Conservation (phyloP, 768 basidiomycete genomes). For the Mrakia blollopis region DNA sequence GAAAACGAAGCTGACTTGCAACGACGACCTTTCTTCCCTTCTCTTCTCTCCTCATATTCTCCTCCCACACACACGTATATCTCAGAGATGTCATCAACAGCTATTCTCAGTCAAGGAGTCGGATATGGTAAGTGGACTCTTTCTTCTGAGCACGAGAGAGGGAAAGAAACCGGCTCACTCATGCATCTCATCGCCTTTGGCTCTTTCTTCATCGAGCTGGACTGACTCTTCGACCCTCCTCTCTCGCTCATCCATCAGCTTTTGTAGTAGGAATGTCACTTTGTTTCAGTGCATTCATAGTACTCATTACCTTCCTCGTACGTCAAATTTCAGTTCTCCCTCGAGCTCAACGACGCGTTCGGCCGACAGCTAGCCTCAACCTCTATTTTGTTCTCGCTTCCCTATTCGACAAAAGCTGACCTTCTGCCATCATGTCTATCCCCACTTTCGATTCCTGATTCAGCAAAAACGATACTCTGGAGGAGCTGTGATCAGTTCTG, state of each 20-base stretch:
- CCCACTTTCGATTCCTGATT: background rate
- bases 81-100: background rate
- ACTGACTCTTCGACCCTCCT: background rate
- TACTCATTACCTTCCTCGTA: background rate
- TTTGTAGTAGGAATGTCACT: background rate
- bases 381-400: background rate
- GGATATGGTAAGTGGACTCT: slow-evolving; percentile 9
- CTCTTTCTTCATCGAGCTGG: too few species aligned
- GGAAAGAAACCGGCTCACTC: background rate
- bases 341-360: background rate
- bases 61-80: too few species aligned
- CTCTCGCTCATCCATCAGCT: background rate
- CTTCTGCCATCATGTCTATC: too few species aligned
- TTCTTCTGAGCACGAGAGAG: too few species aligned
- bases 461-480: slow-evolving; percentile 21
- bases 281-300: background rate
- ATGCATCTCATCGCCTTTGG: too few species aligned
- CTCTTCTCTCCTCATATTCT: background rate
- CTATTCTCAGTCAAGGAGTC: slow-evolving; percentile 13
- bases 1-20: too few species aligned
- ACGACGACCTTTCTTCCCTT: too few species aligned
- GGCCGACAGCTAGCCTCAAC: background rate
- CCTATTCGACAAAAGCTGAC: too few species aligned
- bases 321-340: background rate
- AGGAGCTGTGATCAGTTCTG: slow-evolving; percentile 44